Percentiles rank a stretch among this genome's conserved stretches.
These are phyloP conservation scores for Rhododendron ovatum DNA, from an alignment of 148 eudicot species.

Conservation along the genomic window DNA sequence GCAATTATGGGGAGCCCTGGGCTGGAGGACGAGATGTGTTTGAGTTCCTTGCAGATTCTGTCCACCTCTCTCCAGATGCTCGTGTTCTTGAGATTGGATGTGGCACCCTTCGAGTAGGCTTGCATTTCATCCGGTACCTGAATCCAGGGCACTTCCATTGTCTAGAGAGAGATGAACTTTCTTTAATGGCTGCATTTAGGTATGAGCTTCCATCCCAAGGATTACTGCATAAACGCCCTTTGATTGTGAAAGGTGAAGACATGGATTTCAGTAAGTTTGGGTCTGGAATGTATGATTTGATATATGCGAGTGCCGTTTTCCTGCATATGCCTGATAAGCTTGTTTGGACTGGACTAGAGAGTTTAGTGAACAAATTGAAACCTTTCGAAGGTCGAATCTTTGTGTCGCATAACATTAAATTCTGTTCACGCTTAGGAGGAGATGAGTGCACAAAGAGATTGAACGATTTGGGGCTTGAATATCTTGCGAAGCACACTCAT, in stretches of 20 bases:
- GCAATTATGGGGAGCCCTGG: constrained; percentile 99
- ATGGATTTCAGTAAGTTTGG: constrained; percentile 86
- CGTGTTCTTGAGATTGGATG: constrained; percentile 94
- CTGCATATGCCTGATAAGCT: constrained; percentile 94
- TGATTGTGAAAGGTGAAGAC: constrained; percentile 81
- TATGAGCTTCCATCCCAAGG: constrained; percentile 97
- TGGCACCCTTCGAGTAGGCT: constrained; percentile 94
- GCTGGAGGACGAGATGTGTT: constrained; percentile 96
- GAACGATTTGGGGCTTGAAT: constrained; percentile 67
- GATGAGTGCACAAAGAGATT: constrained; percentile 80
- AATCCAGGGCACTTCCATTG: constrained; percentile 74
- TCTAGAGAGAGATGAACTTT: constrained; percentile 91
- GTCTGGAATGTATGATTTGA: constrained; percentile 61
- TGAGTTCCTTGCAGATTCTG: constrained; percentile 76
- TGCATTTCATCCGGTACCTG: constrained; percentile 83
- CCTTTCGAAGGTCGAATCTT: constrained; percentile 77
- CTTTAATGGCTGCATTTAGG: constrained; percentile 89
- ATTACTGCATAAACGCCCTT: constrained; percentile 72
- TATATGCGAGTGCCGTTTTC: constrained; percentile 95
- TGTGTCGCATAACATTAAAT: constrained; percentile 87
- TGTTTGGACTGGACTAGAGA: constrained; percentile 90
- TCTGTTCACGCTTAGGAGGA: constrained; percentile 93
- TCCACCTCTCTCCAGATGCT: constrained; percentile 51
- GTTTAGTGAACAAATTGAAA: constrained; percentile 58
- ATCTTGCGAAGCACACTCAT: constrained; percentile 73